Conservation (phyloP, 331 rosid genomes). For the Quercus tomentella region DNA sequence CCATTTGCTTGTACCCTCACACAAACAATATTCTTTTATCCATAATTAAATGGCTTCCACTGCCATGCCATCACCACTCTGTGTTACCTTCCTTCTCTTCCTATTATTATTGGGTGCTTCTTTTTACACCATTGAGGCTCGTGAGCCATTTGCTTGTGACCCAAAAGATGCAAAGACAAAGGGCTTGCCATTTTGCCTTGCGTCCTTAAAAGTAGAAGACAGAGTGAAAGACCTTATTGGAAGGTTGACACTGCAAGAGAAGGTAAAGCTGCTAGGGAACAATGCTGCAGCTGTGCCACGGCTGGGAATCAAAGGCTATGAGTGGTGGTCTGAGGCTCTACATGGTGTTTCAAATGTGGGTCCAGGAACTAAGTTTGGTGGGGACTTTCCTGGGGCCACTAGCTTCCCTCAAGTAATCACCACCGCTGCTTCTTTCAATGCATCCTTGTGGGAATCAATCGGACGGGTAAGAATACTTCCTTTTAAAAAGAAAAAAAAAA, state of each 20-base stretch:
- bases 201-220: conserved; percentile 21
- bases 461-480: conserved; percentile 61
- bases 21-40: not conserved
- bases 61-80: conserved; percentile 1
- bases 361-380: conserved; percentile 64
- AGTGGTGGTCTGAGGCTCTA: conserved; percentile 96
- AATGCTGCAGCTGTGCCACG: conserved; percentile 64
- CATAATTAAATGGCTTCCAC: conserved; percentile 39
- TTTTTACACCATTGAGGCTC: conserved; percentile 13
- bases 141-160: conserved; percentile 73
- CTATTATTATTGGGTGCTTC: not conserved
- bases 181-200: conserved; percentile 46
- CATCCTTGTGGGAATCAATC: conserved; percentile 74
- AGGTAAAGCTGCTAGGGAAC: conserved; percentile 55
- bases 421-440: conserved; percentile 88
- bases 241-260: conserved; percentile 68
- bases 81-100: conserved; percentile 4
- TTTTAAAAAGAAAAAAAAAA: not conserved
- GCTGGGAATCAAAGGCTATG: conserved; percentile 69
- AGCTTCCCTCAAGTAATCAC: conserved; percentile 94
- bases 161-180: conserved; percentile 36
- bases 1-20: not conserved
- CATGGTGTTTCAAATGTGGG: conserved; percentile 90
- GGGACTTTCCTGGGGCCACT: conserved; percentile 62
- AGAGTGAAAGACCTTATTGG: conserved; percentile 71